Evolutionary conservation across 2,329 filamentous ascomycete genomes (phyloP).

Genomic region (Grosmannia clavigera): DNA sequence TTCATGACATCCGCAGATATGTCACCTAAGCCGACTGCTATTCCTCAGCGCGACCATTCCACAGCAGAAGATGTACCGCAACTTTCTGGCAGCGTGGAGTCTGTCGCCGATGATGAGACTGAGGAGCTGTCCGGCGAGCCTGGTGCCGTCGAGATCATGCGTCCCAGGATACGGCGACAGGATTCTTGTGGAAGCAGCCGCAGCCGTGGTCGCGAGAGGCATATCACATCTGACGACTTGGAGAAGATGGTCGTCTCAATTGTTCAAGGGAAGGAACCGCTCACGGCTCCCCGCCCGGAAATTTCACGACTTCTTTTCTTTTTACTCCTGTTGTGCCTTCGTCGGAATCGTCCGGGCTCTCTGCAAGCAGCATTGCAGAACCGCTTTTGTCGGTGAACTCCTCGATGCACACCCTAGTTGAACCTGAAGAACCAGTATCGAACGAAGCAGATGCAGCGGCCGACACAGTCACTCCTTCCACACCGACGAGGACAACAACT

Average conservation of each 20-base stretch:
- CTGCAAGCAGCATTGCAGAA: background rate
- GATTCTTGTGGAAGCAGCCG: conserved; percentile 60
- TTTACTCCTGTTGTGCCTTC: background rate
- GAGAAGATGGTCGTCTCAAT: conserved; percentile 93
- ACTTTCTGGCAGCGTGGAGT: conserved; percentile 68
- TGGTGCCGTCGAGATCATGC: conserved; percentile 43
- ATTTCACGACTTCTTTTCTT: conserved; percentile 18
- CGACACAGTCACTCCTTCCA: background rate
- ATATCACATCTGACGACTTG: conserved; percentile 84
- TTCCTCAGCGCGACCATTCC: conserved; percentile 20
- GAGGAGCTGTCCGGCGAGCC: conserved; percentile 44
- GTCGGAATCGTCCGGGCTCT: background rate
- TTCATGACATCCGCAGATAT: conserved; percentile 17
- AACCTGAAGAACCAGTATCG: background rate
- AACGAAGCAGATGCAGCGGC: background rate
- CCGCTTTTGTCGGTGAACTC: background rate
- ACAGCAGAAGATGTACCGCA: conserved; percentile 50
- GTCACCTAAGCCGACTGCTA: conserved; percentile 36
- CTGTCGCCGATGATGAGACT: conserved; percentile 55
- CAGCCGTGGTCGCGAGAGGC: conserved; percentile 64
- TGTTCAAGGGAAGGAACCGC: conserved; percentile 70
- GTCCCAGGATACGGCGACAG: conserved; percentile 56
- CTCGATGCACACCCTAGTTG: background rate
- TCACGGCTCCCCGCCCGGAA: conserved; percentile 41
- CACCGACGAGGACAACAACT: conserved; percentile 28